Conservation (phyloP, 371 early-diverging fungal genomes). For the Actinomucor elegans region DNA sequence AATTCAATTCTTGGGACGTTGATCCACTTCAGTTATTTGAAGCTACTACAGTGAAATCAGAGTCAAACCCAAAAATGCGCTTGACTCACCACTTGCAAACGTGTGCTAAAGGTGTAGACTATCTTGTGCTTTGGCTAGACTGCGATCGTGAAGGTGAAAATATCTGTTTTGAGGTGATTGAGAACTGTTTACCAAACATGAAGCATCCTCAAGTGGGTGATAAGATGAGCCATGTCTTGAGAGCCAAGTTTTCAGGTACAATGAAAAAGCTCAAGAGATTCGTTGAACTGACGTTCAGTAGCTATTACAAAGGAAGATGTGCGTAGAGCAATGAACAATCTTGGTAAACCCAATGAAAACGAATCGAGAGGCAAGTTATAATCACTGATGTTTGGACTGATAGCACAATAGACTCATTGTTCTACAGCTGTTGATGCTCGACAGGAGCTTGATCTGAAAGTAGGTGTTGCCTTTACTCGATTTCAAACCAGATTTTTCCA, state of each 20-base stretch:
- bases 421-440: slow-evolving; percentile 70
- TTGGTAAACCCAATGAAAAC: slow-evolving; percentile 54
- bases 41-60: slow-evolving; percentile 43
- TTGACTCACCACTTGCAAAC: slow-evolving; percentile 45
- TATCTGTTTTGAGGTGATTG: slow-evolving; percentile 67
- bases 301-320: slow-evolving; percentile 60
- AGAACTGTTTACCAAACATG: slow-evolving; percentile 34
- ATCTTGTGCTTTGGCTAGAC: slow-evolving; percentile 72
- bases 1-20: slow-evolving; percentile 53
- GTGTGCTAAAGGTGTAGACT: slow-evolving; percentile 46
- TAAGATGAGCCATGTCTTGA: slow-evolving; percentile 35
- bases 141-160: slow-evolving; percentile 81
- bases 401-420: not conserved
- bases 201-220: slow-evolving; percentile 20
- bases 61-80: slow-evolving; percentile 50
- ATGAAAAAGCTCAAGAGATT: not conserved
- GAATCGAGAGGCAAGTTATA: slow-evolving; percentile 53
- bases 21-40: slow-evolving; percentile 44
- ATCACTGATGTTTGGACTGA: too few species aligned
- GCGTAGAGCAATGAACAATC: slow-evolving; percentile 51
- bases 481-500: slow-evolving; percentile 54
- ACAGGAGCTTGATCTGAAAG: slow-evolving; percentile 73
- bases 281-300: not conserved
- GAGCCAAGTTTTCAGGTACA: slow-evolving; percentile 62
- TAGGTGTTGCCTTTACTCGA: slow-evolving; percentile 67